Percentiles rank a stretch among this genome's conserved stretches.
Evolutionary conservation across 805 yeast genomes (phyloP).

Genomic region (Isabelozyma heimii): DNA sequence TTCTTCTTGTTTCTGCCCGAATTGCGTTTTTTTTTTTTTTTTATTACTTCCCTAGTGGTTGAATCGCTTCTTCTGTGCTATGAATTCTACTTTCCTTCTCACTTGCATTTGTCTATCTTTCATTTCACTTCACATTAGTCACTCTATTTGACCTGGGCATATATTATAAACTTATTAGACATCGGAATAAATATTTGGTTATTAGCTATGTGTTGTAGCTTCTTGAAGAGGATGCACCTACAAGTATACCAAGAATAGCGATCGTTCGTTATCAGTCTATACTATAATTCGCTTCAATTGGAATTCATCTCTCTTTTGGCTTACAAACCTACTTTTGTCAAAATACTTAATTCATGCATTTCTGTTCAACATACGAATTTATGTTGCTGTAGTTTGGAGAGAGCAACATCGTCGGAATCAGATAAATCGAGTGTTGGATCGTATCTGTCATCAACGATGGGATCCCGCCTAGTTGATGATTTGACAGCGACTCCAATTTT

Average conservation of each 20-base stretch:
- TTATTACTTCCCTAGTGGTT: background rate
- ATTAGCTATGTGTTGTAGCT: background rate
- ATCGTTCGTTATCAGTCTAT: no score
- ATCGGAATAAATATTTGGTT: background rate
- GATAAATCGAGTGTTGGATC: constrained; percentile 23
- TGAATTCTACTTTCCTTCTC: background rate
- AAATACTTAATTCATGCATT: background rate
- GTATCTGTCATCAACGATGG: constrained; percentile 20
- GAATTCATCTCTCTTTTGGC: no score
- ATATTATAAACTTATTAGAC: background rate
- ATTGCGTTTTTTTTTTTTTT: background rate
- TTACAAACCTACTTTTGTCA: no score
- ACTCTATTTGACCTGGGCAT: background rate
- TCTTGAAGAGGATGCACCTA: no score
- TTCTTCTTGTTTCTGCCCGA: background rate
- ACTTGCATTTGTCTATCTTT: constrained; percentile 1
- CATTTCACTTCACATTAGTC: background rate
- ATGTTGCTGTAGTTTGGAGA: constrained; percentile 6
- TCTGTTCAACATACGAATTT: constrained; percentile 4
- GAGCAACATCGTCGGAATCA: constrained; percentile 13
- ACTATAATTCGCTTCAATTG: no score
- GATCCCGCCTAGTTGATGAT: constrained; percentile 9
- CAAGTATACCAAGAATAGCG: no score
- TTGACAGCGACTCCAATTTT: no score
- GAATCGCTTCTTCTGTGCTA: background rate